Evolutionary conservation across 78 protist species (phyloP).

Genomic region (Goniomonas avonlea): DNA sequence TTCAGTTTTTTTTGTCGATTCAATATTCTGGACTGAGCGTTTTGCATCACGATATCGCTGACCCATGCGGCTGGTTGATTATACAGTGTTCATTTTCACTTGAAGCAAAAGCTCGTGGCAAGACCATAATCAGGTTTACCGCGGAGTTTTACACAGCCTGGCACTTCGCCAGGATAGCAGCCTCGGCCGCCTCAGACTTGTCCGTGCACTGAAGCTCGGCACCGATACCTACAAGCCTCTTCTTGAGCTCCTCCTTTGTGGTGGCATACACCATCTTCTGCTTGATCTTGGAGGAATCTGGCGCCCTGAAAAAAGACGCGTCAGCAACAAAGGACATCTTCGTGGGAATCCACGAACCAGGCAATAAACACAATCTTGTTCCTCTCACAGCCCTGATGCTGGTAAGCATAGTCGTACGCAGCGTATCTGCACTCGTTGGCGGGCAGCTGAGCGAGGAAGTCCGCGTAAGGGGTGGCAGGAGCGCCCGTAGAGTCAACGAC

Average conservation of each 20-base stretch:
- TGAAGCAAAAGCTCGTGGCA: too few species aligned
- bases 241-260: constrained; percentile 27
- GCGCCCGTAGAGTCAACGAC: neutral
- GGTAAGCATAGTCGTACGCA: constrained; percentile 11
- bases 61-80: neutral
- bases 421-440: constrained; percentile 8
- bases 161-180: too few species aligned
- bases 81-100: too few species aligned
- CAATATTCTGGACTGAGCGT: too few species aligned
- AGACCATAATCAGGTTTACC: too few species aligned
- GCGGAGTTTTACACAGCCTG: too few species aligned
- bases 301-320: neutral
- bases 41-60: neutral
- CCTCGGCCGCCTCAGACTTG: too few species aligned
- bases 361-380: constrained; percentile 6
- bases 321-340: neutral
- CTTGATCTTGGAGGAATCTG: neutral
- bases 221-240: constrained; percentile 3
- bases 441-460: neutral
- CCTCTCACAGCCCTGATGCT: neutral
- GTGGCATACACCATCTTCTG: constrained; percentile 12
- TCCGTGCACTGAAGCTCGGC: constrained; percentile 1
- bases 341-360: neutral
- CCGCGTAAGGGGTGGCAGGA: neutral
- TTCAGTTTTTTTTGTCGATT: too few species aligned